Evolutionary conservation across 371 early-diverging fungal genomes (phyloP), one percentile per base, ranked within the genome.

Genomic region (Mortierella sp.): DNA sequence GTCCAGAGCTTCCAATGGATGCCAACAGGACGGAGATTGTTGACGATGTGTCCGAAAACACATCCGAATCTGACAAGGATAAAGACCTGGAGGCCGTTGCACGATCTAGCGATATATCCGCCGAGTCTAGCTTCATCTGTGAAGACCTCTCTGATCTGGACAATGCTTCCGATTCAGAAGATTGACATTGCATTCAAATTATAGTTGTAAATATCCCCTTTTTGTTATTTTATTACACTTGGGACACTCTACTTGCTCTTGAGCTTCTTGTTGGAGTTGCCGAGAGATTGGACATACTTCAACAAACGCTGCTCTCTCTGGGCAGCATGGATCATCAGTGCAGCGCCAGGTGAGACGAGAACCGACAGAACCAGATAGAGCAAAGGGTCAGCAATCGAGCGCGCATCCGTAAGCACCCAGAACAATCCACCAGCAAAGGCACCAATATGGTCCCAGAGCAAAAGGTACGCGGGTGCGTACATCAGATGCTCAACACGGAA

Each of bases 101-200:
- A 1, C 73, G 55, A 34, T 28, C 63, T 21, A 74, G 80, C 31
- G 78, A 78, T 44, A 50, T 84, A 7, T 84, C 84, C 10, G 70
- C 42, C 21, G 84, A 84, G 48, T 84, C 84, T 19, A 80, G 81
- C 24, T 31, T 80, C 58, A 57, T 84, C n/a, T 78, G 81, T 47
- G 73, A 65, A 5, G 81, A 84, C 14, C 74, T 84, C 48, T 80
- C 84, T 1, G 84, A 84, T 7, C 48, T 72, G 10, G 81, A 80
- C 19, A 34, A 63, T 34, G 21, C 0, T 16, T 50, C 31, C 28
- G 45, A 45, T 26, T 16, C 34, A 4, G 48, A 81, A 6, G 44
- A 47, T 3, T 19, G 31, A 16, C 34, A 28, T 14, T 72, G n/a
- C 21, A 6, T n/a, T 1, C 7, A 21, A 8, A 73, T 50, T 38